Evolutionary conservation across 345 rosid genomes (phyloP), one percentile per base, ranked within the genome.

Genomic region (Populus ilicifolia): DNA sequence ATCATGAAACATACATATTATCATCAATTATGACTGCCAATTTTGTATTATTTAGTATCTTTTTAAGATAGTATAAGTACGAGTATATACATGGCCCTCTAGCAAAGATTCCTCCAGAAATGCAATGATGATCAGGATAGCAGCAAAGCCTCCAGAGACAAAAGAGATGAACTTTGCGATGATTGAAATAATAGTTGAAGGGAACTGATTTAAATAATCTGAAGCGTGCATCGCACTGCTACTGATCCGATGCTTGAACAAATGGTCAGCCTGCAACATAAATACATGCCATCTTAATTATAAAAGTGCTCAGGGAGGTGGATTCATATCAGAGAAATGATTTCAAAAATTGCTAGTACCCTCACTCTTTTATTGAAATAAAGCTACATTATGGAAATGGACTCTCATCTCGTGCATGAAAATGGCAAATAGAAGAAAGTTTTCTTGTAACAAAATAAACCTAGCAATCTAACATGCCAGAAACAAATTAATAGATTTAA

Each of bases 131-230:
- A 94, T 87, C 78, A 96, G 83, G 46, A 96, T 85, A 72, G 99
- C 99, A 76, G 96, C 97, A 85, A 96, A 96, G 72, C 99, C 99
- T 63, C 99, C 99, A 75, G 92, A 91, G 52, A 96, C 97, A 81
- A 96, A 96, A 9, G 98, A 91, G 79, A 96, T 90, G 52, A 96
- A 96, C 85, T 96, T 96, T 36, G 99, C 97, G 13, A 94, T 77
- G 38, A 92, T 89, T 72, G 97, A 90, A 85, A 96, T 89, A 64
- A 92, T 91, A 69, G 98, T 98, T 16, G 97, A 90, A 33, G 98
- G 99, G 76, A 94, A 94, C 75, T 96, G 99, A 68, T 87, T 91
- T 69, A 96, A 87, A 87, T 91, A 96, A 39, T 92, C 92, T 71
- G 97, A 92, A 65, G 99, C 97, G 54, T 91, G 91, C 41, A 83